Percentiles rank a stretch among this genome's conserved stretches.
Conservation (phyloP, 1,284 basidiomycete genomes). For the Trametes versicolor region DNA sequence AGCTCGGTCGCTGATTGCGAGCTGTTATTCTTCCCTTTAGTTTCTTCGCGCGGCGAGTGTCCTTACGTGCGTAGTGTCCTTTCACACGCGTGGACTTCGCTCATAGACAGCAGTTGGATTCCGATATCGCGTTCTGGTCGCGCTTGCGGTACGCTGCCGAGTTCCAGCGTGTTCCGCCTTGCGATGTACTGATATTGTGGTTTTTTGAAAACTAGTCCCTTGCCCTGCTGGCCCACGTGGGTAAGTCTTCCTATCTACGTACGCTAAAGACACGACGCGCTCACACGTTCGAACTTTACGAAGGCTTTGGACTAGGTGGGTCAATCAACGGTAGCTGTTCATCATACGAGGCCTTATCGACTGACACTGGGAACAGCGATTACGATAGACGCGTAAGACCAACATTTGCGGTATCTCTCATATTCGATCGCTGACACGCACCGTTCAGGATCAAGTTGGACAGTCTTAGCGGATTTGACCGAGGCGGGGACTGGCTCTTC, state of each 20-base stretch:
- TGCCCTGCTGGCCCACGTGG: not conserved
- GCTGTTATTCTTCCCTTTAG: not conserved
- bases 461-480: not conserved
- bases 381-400: not conserved
- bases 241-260: not conserved
- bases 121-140: not conserved
- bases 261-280: no score
- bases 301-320: no score
- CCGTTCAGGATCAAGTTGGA: no score
- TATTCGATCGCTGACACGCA: not conserved
- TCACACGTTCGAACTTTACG: no score
- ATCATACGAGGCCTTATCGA: no score
- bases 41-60: slow-evolving; percentile 2
- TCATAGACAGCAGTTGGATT: not conserved
- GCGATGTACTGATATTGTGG: no score
- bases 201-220: not conserved
- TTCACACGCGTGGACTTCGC: not conserved
- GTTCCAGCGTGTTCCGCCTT: no score
- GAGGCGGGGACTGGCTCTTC: not conserved
- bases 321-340: no score
- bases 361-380: no score
- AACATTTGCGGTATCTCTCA: not conserved
- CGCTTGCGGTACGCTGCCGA: not conserved
- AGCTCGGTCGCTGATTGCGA: not conserved
- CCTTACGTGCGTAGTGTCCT: not conserved